Percentiles rank a stretch among this genome's conserved stretches.
Conservation (phyloP, 768 basidiomycete genomes). For the Butyriboletus loyo region DNA sequence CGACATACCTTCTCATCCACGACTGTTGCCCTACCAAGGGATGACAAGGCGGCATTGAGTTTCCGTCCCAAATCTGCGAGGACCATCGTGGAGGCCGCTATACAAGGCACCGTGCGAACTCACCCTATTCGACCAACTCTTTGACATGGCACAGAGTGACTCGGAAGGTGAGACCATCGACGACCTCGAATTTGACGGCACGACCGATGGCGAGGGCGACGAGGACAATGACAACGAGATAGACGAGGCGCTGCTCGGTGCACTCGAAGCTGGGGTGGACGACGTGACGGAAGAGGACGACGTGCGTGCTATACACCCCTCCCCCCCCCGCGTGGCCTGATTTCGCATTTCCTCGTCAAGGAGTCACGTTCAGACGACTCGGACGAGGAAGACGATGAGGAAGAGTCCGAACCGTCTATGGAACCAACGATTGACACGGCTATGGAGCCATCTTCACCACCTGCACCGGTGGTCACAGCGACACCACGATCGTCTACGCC, state of each 20-base stretch:
- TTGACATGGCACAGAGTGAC: slow-evolving; percentile 51
- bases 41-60: slow-evolving; percentile 90
- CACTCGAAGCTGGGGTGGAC: slow-evolving; percentile 52
- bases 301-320: slow-evolving; percentile 40
- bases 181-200: slow-evolving; percentile 52
- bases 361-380: slow-evolving; percentile 62
- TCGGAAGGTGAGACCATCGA: slow-evolving; percentile 64
- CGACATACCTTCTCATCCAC: slow-evolving; percentile 84
- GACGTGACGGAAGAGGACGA: slow-evolving; percentile 71
- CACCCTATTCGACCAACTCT: background rate
- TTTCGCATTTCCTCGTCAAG: slow-evolving; percentile 28
- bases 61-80: slow-evolving; percentile 91
- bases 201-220: slow-evolving; percentile 44
- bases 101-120: slow-evolving; percentile 29
- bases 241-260: slow-evolving; percentile 61
- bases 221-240: slow-evolving; percentile 48
- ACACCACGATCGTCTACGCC: slow-evolving; percentile 28
- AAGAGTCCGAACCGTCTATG: slow-evolving; percentile 40
- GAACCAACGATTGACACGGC: slow-evolving; percentile 31
- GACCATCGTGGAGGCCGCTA: slow-evolving; percentile 63
- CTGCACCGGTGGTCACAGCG: slow-evolving; percentile 26
- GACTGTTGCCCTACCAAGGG: slow-evolving; percentile 80
- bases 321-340: slow-evolving; percentile 1
- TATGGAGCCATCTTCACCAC: slow-evolving; percentile 25
- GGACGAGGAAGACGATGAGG: slow-evolving; percentile 54